Base-by-base conservation (phyloP, 2,329 filamentous ascomycete genomes). In the Ceratocystis destructans region DNA sequence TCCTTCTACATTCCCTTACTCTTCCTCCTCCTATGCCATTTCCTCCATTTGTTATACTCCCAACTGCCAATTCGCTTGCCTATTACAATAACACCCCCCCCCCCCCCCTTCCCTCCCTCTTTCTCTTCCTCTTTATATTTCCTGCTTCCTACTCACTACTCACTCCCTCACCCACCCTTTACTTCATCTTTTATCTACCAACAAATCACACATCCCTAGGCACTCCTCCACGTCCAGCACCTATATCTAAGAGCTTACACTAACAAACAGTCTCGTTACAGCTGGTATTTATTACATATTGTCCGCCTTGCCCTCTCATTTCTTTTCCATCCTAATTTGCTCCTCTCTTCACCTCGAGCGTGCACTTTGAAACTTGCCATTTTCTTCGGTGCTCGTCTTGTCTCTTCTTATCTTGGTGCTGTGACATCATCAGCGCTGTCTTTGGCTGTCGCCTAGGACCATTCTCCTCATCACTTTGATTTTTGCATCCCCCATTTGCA, bases 251-350 rank as follows among this genome's bases (percentile, higher is more conserved):
- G 48, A 12, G 4, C 20, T 15, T 15, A 25, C 48, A 53, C 48
- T 53, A 53, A 53, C 48, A 53, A 25, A 20, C 6, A 12, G 5
- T 53, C 8, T 53, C 20, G 17, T 22, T 48, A 6, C 8, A 33
- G 25, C 64, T 25, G 22, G 25, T 22, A 28, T 22, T 53, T 37
- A 28, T 62, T 61, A 50, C 63, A 55, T 28, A 22, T 57, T 64
- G 62, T 4, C 22, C 64, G 70, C 64, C 67, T 70, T 68, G 61
- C 68, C 69, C 65, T 70, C 66, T 68, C 68, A 66, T 53, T 69
- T 65, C 64, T 64, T 44, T 62, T 65, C 64, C 64, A 37, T 61
- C 57, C 68, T 31, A 61, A 64, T 65, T 66, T 68, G 48, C 64
- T 67, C 25, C 25, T 37, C 62, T 55, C 37, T 67, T 61, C 48